Evolutionary conservation across 129 eudicot genomes (phyloP).

Genomic region (Calendula officinalis): DNA sequence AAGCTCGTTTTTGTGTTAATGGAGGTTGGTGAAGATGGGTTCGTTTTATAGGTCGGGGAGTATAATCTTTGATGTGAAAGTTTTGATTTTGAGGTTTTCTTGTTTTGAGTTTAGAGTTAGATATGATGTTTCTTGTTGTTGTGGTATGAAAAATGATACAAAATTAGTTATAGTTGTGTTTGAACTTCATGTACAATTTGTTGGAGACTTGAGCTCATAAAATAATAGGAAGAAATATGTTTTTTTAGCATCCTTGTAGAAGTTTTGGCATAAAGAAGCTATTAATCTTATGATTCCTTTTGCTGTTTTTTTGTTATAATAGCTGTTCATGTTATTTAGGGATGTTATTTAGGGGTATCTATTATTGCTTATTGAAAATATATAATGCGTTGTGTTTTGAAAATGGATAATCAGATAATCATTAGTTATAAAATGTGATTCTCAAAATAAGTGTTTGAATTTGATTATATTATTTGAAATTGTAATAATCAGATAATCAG

Average conservation of each 20-base stretch:
- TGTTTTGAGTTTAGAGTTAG: conserved; percentile 20
- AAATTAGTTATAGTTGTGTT: conserved; percentile 17
- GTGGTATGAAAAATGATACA: conserved; percentile 18
- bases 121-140: conserved; percentile 32
- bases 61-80: conserved; percentile 18
- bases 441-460: too few relatives aligned
- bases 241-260: neutral
- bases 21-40: conserved; percentile 19
- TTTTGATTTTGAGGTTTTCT: conserved; percentile 10
- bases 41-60: conserved; percentile 9
- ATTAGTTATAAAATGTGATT: too few relatives aligned
- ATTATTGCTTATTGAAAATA: too few relatives aligned
- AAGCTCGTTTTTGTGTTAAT: conserved; percentile 3
- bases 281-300: neutral
- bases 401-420: too few relatives aligned
- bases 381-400: too few relatives aligned
- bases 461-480: too few relatives aligned
- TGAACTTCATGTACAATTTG: conserved; percentile 18
- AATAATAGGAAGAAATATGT: conserved; percentile 13
- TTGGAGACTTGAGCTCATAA: conserved; percentile 19
- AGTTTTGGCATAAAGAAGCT: neutral
- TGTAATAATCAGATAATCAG: too few relatives aligned
- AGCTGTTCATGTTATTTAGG: conserved; percentile 3
- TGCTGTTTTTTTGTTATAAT: neutral
- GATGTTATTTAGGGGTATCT: neutral